A percentile compares a stretch with the other conserved stretches of the same genome.
phyloP scores from a whole-genome alignment of 2,329 filamentous ascomycete genomes.

The Fusarium sp. region DNA sequence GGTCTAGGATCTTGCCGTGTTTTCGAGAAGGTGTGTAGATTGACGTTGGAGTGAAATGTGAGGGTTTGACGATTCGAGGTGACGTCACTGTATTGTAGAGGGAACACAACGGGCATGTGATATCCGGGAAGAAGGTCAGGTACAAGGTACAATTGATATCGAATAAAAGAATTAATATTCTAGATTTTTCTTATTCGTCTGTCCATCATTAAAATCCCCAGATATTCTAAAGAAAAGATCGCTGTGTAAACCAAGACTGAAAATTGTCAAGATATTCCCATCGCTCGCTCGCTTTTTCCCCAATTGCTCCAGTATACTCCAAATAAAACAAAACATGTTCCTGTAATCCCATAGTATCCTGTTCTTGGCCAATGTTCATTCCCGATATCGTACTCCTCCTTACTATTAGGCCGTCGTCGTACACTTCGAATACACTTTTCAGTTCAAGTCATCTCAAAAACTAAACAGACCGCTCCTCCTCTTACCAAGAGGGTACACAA shows the following conservation, averaged over 20 bases:
- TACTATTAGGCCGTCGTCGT: neutral
- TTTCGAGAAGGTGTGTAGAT: slow-evolving; percentile 8
- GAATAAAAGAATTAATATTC: neutral
- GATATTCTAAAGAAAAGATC: slow-evolving; percentile 11
- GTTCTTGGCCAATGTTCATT: neutral
- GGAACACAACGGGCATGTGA: neutral
- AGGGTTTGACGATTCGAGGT: neutral
- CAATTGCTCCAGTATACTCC: slow-evolving; percentile 12
- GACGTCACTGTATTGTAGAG: slow-evolving; percentile 28
- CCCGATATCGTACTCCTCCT: neutral
- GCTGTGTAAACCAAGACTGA: neutral
- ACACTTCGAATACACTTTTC: neutral
- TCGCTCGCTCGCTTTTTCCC: slow-evolving; percentile 30
- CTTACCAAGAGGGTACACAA: slow-evolving; percentile 68
- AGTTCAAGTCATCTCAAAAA: slow-evolving; percentile 49
- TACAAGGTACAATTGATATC: neutral
- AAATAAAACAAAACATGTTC: slow-evolving; percentile 2
- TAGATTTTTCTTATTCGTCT: neutral
- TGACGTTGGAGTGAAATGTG: slow-evolving; percentile 2
- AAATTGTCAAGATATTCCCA: slow-evolving; percentile 6
- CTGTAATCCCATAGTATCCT: neutral
- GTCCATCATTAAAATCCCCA: slow-evolving; percentile 13
- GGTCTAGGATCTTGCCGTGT: neutral
- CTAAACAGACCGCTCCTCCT: slow-evolving; percentile 67
- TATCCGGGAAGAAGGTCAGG: neutral